These are phyloP conservation scores for Hippophae gyantsensis DNA, from an alignment of 306 rosid genomes.

Conservation along the genomic window DNA sequence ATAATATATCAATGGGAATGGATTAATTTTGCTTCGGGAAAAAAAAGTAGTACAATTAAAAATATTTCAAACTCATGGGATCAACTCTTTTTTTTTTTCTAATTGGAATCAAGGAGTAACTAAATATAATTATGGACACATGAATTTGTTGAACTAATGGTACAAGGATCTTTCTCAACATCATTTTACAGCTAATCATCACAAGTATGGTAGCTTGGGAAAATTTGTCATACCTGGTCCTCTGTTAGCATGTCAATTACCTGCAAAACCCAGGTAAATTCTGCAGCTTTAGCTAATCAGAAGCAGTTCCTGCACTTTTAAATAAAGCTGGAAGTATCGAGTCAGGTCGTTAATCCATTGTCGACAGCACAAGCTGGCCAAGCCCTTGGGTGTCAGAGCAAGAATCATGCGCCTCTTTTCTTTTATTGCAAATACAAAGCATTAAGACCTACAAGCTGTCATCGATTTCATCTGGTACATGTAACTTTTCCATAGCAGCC, in stretches of 20 bases:
- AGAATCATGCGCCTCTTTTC: slow-evolving; percentile 21
- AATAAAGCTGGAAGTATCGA: slow-evolving; percentile 12
- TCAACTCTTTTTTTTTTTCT: no score
- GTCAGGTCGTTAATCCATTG: slow-evolving; percentile 18
- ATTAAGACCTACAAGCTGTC: slow-evolving; percentile 47
- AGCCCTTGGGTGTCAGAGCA: slow-evolving; percentile 21
- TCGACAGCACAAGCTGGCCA: slow-evolving; percentile 66
- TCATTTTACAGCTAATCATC: slow-evolving; percentile 20
- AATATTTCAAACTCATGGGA: no score
- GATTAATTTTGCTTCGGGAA: no score
- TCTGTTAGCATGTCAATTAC: slow-evolving; percentile 29
- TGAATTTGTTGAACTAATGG: slow-evolving; percentile 17
- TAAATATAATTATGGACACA: neutral
- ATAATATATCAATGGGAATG: no score
- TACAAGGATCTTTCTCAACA: slow-evolving; percentile 24
- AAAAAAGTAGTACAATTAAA: no score
- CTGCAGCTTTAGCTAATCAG: slow-evolving; percentile 15
- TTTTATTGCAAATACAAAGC: slow-evolving; percentile 13
- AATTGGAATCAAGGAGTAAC: no score
- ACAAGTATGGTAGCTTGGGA: slow-evolving; percentile 22
- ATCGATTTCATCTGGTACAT: slow-evolving; percentile 86
- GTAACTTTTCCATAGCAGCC: slow-evolving; percentile 98
- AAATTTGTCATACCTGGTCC: slow-evolving; percentile 24
- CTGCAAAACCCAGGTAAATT: slow-evolving; percentile 31
- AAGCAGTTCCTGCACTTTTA: slow-evolving; percentile 14